A percentile compares a stretch with the other conserved stretches of the same genome.
phyloP scores from a whole-genome alignment of 495 filamentous ascomycete species.

The Penicillium canescens region DNA sequence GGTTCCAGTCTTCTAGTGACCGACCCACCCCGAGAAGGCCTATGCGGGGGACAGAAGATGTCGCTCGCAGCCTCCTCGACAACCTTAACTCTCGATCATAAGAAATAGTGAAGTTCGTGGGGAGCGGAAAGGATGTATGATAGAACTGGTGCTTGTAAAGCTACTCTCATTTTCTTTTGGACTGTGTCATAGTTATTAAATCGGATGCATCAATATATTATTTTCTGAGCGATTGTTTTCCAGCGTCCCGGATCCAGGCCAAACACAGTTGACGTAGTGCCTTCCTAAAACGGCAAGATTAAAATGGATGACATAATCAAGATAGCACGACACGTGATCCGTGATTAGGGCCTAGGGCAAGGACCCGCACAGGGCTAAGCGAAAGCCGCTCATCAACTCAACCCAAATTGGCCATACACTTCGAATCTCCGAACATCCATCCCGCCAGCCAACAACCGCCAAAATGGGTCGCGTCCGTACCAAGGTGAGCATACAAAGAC shows the following conservation, averaged over 20 bases:
- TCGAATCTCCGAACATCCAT: slow-evolving; percentile 30
- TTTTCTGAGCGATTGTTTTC: slow-evolving; percentile 1
- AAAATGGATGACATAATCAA: not conserved
- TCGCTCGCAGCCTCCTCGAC: slow-evolving; percentile 36
- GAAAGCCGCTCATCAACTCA: slow-evolving; percentile 19
- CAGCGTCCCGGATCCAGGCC: too few relatives aligned
- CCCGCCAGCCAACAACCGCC: slow-evolving; percentile 56
- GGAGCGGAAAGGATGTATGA: slow-evolving; percentile 15
- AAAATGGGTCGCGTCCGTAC: slow-evolving; percentile 97
- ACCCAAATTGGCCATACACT: slow-evolving; percentile 12
- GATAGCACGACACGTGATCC: slow-evolving; percentile 16
- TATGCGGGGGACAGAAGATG: slow-evolving; percentile 27
- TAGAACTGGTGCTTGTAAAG: slow-evolving; percentile 38
- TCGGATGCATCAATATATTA: slow-evolving; percentile 20
- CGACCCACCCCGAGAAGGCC: slow-evolving; percentile 3
- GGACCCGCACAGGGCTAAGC: slow-evolving; percentile 31
- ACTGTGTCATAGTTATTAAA: slow-evolving; percentile 40
- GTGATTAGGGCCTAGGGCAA: slow-evolving; percentile 32
- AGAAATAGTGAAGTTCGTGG: slow-evolving; percentile 7
- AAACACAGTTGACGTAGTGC: not conserved
- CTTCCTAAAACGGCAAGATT: not conserved
- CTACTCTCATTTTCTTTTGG: slow-evolving; percentile 25
- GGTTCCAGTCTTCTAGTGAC: slow-evolving; percentile 8
- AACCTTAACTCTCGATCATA: slow-evolving; percentile 16
- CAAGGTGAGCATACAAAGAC: slow-evolving; percentile 47